Percentiles rank a stretch among this genome's conserved stretches.
These are phyloP conservation scores for Saksenaea oblongispora DNA, from an alignment of 371 early-diverging fungal genomes.

Conservation along the genomic window DNA sequence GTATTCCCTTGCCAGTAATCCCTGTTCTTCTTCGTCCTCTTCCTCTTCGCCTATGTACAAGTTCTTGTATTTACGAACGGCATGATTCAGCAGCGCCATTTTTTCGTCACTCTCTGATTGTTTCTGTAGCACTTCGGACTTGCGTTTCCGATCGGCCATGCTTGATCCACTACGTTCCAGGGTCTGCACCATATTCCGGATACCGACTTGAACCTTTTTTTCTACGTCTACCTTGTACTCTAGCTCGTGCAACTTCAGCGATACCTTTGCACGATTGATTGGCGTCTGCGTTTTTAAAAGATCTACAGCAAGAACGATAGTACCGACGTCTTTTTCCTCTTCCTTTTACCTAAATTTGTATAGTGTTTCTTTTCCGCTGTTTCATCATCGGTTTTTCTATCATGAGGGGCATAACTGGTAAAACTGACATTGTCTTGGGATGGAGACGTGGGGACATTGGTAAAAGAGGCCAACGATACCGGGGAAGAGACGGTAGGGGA, in stretches of 20 bases:
- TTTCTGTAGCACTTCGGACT: conserved; percentile 62
- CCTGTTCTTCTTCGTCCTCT: conserved; percentile 57
- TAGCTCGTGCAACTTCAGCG: conserved; percentile 82
- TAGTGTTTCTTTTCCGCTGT: conserved; percentile 35
- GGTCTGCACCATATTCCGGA: conserved; percentile 55
- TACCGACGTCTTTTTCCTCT: not conserved
- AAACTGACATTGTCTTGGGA: too few species aligned
- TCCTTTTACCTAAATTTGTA: conserved; percentile 54
- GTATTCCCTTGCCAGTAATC: conserved; percentile 21
- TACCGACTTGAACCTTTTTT: conserved; percentile 80
- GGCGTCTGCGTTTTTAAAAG: conserved; percentile 75
- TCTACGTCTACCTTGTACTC: conserved; percentile 89
- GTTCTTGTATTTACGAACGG: conserved; percentile 83
- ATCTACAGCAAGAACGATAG: too few species aligned
- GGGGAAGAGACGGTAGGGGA: conserved; percentile 10
- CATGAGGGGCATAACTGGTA: too few species aligned
- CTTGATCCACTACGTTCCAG: conserved; percentile 35
- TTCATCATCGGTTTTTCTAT: too few species aligned
- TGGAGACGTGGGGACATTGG: too few species aligned
- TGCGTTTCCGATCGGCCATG: conserved; percentile 54
- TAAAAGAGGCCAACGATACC: not conserved
- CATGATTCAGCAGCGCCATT: conserved; percentile 76
- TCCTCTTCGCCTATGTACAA: conserved; percentile 79
- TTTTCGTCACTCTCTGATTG: conserved; percentile 78
- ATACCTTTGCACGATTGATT: conserved; percentile 82